phyloP scores from a whole-genome alignment of 345 rosid species.

The Durio zibethinus region DNA sequence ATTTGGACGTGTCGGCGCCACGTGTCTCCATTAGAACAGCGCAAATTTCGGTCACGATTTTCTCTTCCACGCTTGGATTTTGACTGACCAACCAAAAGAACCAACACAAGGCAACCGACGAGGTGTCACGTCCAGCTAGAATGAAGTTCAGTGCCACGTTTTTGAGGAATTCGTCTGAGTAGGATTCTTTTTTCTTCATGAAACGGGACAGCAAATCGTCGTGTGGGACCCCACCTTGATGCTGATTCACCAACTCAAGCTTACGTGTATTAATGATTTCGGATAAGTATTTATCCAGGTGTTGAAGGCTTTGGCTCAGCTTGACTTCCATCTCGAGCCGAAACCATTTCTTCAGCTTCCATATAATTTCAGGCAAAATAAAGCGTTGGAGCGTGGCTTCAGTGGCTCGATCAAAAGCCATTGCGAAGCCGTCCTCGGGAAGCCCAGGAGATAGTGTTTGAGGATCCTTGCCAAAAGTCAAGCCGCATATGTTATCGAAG shows the following conservation, averaged over 20 bases:
- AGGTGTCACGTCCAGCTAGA: constrained; percentile 85
- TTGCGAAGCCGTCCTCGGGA: constrained; percentile 56
- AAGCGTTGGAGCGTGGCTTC: constrained; percentile 71
- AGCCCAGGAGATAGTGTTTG: constrained; percentile 49
- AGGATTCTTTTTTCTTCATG: constrained; percentile 65
- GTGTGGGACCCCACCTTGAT: constrained; percentile 33
- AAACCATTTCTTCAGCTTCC: constrained; percentile 63
- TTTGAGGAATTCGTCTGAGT: constrained; percentile 56
- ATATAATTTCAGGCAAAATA: constrained; percentile 55
- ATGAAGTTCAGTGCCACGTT: constrained; percentile 73
- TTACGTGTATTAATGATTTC: constrained; percentile 60
- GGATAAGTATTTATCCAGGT: constrained; percentile 53
- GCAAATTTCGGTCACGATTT: constrained; percentile 54
- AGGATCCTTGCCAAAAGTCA: constrained; percentile 75
- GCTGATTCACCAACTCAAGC: constrained; percentile 39
- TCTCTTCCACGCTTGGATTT: constrained; percentile 55
- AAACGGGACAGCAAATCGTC: constrained; percentile 74
- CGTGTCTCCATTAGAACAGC: constrained; percentile 57
- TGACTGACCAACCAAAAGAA: constrained; percentile 62
- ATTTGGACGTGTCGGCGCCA: constrained; percentile 34
- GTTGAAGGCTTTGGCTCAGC: constrained; percentile 52
- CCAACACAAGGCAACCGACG: constrained; percentile 76
- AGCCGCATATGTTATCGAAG: constrained; percentile 78
- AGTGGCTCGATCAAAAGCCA: constrained; percentile 71
- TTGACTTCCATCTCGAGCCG: constrained; percentile 61